phyloP scores from a whole-genome alignment of 371 early-diverging fungal species.

The Mucor piriformis region DNA sequence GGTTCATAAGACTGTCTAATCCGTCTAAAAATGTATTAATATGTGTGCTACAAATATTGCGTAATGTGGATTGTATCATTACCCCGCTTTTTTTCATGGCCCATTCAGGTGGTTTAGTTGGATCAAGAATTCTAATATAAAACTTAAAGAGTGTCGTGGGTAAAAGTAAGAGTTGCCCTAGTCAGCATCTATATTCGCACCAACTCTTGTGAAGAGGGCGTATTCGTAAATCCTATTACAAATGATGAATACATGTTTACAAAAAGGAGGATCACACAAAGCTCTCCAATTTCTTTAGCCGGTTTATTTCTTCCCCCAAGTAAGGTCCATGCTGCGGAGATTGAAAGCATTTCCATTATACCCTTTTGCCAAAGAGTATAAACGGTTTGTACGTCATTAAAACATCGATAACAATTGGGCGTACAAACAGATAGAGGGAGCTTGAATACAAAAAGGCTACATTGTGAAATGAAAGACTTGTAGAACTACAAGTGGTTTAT shows the following conservation, averaged over 20 bases:
- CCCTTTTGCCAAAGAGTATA: constrained; percentile 6
- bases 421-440: constrained; percentile 7
- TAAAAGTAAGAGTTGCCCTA: not conserved
- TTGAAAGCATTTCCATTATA: constrained; percentile 12
- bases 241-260: not conserved
- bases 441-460: not conserved
- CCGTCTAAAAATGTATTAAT: too few species aligned
- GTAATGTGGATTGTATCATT: not conserved
- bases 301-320: not conserved
- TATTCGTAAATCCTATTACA: too few species aligned
- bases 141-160: constrained; percentile 10
- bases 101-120: constrained; percentile 8
- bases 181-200: too few species aligned
- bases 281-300: constrained; percentile 7
- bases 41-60: constrained; percentile 14
- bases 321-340: not conserved
- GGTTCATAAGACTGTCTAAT: too few species aligned
- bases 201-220: too few species aligned
- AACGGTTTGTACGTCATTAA: constrained; percentile 6
- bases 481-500: too few species aligned
- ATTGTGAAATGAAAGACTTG: not conserved
- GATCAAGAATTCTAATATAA: constrained; percentile 3
- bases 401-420: constrained; percentile 3
- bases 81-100: constrained; percentile 27
- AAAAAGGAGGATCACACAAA: not conserved